Evolutionary conservation across 352 stramenopile species (phyloP).

Genomic region (Hyphochytrium catenoides): DNA sequence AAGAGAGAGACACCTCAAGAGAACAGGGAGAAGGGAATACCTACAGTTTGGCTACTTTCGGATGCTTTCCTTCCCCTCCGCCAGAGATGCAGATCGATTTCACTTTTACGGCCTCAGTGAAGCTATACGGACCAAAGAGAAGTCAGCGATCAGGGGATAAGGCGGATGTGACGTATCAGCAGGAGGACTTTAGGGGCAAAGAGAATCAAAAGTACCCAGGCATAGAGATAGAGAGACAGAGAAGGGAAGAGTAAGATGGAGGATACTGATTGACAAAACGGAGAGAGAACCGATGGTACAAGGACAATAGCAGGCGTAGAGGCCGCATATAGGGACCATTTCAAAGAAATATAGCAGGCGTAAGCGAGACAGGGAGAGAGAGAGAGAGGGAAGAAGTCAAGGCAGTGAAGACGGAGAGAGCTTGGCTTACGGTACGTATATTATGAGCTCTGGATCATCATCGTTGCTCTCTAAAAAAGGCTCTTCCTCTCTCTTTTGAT

Average conservation of each 20-base stretch:
- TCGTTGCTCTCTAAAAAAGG: slow-evolving; percentile 43
- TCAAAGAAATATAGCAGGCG: not conserved
- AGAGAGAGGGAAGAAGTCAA: not conserved
- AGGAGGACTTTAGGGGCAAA: no score
- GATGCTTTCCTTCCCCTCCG: slow-evolving; percentile 37
- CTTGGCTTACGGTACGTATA: slow-evolving; percentile 31
- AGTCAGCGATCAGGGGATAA: no score
- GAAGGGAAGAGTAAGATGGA: no score
- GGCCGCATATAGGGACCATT: not conserved
- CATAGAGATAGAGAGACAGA: no score
- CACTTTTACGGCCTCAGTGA: slow-evolving; percentile 60
- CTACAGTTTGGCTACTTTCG: slow-evolving; percentile 51
- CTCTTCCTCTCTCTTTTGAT: slow-evolving; percentile 32
- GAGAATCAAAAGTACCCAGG: no score
- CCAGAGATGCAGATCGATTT: slow-evolving; percentile 63
- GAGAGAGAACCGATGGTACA: not conserved
- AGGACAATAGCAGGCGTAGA: not conserved
- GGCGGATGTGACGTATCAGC: no score
- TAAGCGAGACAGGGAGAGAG: no score
- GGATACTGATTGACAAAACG: no score
- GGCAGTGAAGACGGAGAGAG: not conserved
- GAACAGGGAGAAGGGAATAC: slow-evolving; percentile 2
- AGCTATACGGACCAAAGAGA: slow-evolving; percentile 14
- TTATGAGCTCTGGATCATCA: slow-evolving; percentile 50
- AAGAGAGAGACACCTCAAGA: not conserved